These are phyloP conservation scores for Neocucurbitaria cava DNA, from an alignment of 2,329 filamentous ascomycete species.

Conservation along the genomic window DNA sequence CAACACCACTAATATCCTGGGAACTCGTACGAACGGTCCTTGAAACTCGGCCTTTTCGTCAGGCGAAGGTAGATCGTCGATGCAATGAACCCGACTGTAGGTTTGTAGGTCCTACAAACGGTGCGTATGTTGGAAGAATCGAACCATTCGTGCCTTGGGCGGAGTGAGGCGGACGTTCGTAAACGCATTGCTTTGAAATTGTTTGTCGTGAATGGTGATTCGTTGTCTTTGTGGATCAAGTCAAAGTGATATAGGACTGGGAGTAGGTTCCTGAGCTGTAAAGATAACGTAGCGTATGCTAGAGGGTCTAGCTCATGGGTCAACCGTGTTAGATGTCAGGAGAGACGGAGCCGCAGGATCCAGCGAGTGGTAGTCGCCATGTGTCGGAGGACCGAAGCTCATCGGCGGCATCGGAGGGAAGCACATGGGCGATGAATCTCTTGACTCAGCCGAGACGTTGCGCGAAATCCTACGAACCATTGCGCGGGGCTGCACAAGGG, in stretches of 20 bases:
- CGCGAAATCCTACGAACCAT: background rate
- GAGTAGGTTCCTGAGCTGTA: background rate
- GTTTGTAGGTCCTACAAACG: background rate
- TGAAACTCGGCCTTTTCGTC: background rate
- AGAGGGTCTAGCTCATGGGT: background rate
- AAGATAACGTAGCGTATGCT: background rate
- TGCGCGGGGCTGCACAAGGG: background rate
- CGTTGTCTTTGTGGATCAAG: background rate
- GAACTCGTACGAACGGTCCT: background rate
- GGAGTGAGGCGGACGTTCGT: background rate
- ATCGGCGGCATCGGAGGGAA: background rate
- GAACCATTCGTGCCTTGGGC: background rate
- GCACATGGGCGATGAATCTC: background rate
- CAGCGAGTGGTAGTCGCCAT: background rate
- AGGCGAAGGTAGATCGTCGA: background rate
- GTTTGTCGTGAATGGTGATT: background rate
- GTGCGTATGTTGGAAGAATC: background rate
- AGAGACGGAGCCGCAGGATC: background rate
- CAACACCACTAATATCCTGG: background rate
- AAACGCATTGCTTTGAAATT: background rate
- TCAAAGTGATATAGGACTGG: background rate
- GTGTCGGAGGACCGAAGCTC: background rate
- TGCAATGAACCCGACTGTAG: background rate
- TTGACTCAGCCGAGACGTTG: background rate
- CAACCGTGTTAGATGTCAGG: background rate